Evolutionary conservation across 2,329 filamentous ascomycete species (phyloP), one percentile per base, ranked within the genome.

Genomic region (Cladophialophora psammophila): DNA sequence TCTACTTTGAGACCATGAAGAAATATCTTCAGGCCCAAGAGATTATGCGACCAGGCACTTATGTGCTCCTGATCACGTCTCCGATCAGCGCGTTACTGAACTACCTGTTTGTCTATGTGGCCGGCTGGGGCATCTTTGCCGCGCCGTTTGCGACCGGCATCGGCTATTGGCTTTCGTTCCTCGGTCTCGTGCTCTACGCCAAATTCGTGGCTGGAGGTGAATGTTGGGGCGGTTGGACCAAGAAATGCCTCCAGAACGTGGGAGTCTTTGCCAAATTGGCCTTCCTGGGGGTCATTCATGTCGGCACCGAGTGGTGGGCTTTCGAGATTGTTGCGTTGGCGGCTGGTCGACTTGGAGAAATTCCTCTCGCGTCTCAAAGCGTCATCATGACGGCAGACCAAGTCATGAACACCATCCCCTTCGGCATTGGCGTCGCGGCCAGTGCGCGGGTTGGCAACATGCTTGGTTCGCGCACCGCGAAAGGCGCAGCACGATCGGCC

Each of bases 251-350:
- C n/a, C 81, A 85, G 1, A 91, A 94, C 73, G 82, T 91, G 15
- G 80, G 85, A 15, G 88, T 88, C 0, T 96, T 96, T 76, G 84
- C 91, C 1, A 87, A 88, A 9, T 86, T 96, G 3, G 91, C 93
- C 0, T 78, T 90, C 13, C 82, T 96, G 0, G 93, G 93, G 0
- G 84, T 96, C 50, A 80, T 96, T 3, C 93, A 96, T 70, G 91
- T 96, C 5, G 93, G 92, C 3, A 95, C 92, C 0, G 93, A 96
- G 78, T 96, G 92, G 93, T 96, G 93, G 93, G 93, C 93, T 0
- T 96, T 96, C 73, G 93, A 96, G 78, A 94, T 96, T 71, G 92
- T 96, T 1, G 92, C 92, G 0, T 85, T 96, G 0, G 91, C 91
- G 1, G 92, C 93, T 5, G 93, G 93, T 0, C 86, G 89, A 40